phyloP scores from a whole-genome alignment of 768 basidiomycete genomes.

The Suillus americanus region DNA sequence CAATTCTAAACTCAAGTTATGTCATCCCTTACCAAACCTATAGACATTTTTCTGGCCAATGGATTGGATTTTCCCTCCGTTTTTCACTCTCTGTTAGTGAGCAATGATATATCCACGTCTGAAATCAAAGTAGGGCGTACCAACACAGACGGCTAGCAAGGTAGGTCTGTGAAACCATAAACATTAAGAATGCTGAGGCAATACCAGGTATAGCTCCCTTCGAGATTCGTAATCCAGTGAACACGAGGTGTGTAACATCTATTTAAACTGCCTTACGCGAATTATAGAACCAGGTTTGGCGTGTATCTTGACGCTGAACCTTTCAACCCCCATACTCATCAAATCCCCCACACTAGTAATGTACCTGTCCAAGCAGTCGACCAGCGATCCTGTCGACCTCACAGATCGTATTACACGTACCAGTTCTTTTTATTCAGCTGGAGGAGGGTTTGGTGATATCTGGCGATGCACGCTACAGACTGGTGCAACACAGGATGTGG shows the following conservation, averaged over 20 bases:
- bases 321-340: not conserved
- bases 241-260: conserved; percentile 1
- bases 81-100: not conserved
- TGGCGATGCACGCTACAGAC: not conserved
- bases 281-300: not conserved
- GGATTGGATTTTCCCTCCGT: not conserved
- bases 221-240: not conserved
- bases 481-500: not conserved
- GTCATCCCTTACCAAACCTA: not conserved
- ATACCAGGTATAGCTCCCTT: not conserved
- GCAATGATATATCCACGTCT: not conserved
- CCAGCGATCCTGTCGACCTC: not conserved
- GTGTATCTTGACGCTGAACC: conserved; percentile 1
- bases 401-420: conserved; percentile 1
- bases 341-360: not conserved
- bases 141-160: not conserved
- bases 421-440: not conserved
- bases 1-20: not conserved
- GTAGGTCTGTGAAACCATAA: not conserved
- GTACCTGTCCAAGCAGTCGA: not conserved
- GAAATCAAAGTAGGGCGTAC: not conserved
- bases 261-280: conserved; percentile 2
- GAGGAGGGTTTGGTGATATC: conserved; percentile 4
- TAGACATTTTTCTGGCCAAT: not conserved
- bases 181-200: not conserved